phyloP scores from a whole-genome alignment of 345 rosid species.

The Moricandia moricandioides region DNA sequence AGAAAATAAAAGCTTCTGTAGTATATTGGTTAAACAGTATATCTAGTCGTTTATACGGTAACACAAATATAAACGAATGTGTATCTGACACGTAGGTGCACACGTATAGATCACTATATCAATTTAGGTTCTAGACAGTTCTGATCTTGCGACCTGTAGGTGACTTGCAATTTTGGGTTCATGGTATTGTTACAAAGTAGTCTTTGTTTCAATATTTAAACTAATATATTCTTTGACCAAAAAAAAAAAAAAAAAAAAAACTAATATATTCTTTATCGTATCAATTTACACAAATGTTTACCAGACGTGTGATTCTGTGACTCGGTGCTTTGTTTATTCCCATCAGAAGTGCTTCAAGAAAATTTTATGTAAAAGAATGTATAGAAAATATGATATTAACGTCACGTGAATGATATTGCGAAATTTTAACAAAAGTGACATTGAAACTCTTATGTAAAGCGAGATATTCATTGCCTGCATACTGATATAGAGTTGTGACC shows the following conservation, averaged over 20 bases:
- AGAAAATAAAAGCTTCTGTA: no score
- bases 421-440: not conserved
- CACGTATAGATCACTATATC: not conserved
- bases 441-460: not conserved
- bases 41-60: not conserved
- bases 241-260: no score
- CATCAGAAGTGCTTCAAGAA: not conserved
- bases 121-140: not conserved
- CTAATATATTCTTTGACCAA: not conserved
- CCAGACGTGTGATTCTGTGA: not conserved
- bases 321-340: not conserved
- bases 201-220: not conserved
- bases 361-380: not conserved
- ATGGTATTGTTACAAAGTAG: not conserved
- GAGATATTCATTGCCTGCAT: not conserved
- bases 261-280: not conserved
- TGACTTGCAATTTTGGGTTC: constrained; percentile 25
- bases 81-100: not conserved
- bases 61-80: not conserved
- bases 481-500: not conserved
- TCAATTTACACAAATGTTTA: not conserved
- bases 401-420: not conserved
- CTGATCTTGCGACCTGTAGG: constrained; percentile 15
- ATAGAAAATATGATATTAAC: not conserved
- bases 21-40: not conserved